phyloP scores from a whole-genome alignment of 169 alveolate species.

The Eimeria falciformis region DNA sequence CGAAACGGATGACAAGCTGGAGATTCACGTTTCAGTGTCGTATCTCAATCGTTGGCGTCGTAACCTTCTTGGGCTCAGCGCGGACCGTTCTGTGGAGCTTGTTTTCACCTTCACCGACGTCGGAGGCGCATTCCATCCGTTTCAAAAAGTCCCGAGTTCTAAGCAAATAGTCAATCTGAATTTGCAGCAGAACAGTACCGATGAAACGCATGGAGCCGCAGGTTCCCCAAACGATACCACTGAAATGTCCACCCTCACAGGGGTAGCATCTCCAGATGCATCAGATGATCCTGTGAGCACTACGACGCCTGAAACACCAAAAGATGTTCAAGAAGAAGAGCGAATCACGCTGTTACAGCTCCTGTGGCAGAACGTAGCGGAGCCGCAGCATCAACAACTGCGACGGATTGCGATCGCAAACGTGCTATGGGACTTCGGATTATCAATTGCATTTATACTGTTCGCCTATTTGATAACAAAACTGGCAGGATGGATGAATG shows the following conservation, averaged over 20 bases:
- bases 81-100: not conserved
- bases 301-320: not conserved
- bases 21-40: conserved; percentile 5
- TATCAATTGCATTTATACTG: not conserved
- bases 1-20: not conserved
- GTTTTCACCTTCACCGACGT: conserved; percentile 28
- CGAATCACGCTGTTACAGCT: conserved; percentile 44
- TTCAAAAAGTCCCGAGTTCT: conserved; percentile 2
- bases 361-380: conserved; percentile 65
- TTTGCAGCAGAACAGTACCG: not conserved
- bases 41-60: conserved; percentile 1
- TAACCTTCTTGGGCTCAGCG: not conserved
- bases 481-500: conserved; percentile 8
- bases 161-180: not conserved
- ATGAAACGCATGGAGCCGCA: not conserved
- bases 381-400: conserved; percentile 42
- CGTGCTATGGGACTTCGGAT: conserved; percentile 26
- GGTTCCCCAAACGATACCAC: conserved; percentile 25
- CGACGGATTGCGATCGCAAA: conserved; percentile 26
- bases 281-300: not conserved
- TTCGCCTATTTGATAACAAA: not conserved
- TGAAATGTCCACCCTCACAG: not conserved
- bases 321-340: not conserved
- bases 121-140: conserved; percentile 56
- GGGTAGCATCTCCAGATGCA: conserved; percentile 7